Evolutionary conservation across 2,329 filamentous ascomycete genomes (phyloP).

Genomic region (Diaporthe destruens): DNA sequence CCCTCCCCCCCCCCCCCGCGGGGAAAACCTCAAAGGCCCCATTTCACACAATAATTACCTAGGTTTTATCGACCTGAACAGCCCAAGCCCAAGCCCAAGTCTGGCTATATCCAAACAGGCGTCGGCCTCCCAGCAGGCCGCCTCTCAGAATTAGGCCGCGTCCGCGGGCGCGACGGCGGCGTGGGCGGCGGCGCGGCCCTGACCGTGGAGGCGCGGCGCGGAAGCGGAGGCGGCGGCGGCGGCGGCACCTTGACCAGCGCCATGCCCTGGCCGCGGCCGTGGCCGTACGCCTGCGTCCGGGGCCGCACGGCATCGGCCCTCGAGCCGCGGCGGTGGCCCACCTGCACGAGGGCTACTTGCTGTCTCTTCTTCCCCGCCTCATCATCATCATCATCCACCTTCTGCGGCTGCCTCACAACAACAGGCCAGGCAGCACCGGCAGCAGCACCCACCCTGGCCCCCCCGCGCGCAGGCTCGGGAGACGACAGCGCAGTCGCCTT

Average conservation of each 20-base stretch:
- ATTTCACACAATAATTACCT: no score
- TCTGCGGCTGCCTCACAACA: not conserved
- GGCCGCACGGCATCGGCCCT: not conserved
- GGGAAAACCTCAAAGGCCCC: no score
- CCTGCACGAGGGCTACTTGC: not conserved
- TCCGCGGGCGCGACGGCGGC: not conserved
- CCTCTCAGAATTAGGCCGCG: conserved; percentile 6
- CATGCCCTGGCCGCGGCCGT: not conserved
- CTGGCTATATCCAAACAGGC: conserved; percentile 33
- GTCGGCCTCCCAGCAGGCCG: conserved; percentile 13
- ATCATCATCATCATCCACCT: no score
- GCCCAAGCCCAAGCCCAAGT: no score
- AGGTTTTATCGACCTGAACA: no score
- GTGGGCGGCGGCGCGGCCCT: not conserved
- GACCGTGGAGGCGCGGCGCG: not conserved
- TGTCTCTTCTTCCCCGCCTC: not conserved
- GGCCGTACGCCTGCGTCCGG: not conserved
- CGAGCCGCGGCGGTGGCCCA: not conserved
- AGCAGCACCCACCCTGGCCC: not conserved
- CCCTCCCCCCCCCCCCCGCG: no score
- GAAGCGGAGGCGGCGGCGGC: not conserved
- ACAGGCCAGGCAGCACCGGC: not conserved
- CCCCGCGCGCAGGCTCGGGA: conserved; percentile 6
- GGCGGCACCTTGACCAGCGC: not conserved
- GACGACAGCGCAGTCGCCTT: no score